Evolutionary conservation across 768 basidiomycete genomes (phyloP), one percentile per base, ranked within the genome.

Genomic region (Russula ochroleuca): DNA sequence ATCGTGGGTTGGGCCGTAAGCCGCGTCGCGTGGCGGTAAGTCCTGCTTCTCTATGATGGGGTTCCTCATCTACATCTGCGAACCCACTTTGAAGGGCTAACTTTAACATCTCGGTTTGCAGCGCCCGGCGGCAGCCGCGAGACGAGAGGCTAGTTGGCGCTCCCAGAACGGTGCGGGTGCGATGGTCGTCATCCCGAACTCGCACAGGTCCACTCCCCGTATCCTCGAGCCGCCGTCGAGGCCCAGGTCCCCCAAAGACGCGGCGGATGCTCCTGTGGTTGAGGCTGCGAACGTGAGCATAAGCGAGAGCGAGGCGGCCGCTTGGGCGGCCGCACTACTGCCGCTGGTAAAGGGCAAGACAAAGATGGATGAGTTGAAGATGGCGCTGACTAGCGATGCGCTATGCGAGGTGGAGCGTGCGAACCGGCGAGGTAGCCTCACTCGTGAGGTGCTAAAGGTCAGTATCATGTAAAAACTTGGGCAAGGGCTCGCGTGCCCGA

Each of bases 1-100:
- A 52, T 3, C 66, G 66, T 35, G 66, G 66, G n/a, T 10, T 55
- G 28, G 59, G 63, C n/a, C 62, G 61, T 25, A 65, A 65, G n/a
- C 66, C 66, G 28, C 59, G 59, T 47, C 59, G 59, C 13, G 23
- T 61, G 19, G 53, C 63, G 23, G 63, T 64, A 47, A 60, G 63
- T 61, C 1, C 5, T 31, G 2, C 7, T 21, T 23, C 49, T 11
- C 21, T 19, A 1, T 28, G 3, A 8, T 25, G 15, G 9, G 17
- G 8, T 17, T 28, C 25, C 31, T 14, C 23, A 8, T 33, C 17
- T 14, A 17, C 49, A 10, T 52, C 31, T 3, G 21, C 15, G 21
- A 11, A 23, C 13, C 21, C n/a, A 21, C 28, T 35, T 19, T 5
- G 28, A 33, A 11, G 38, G 28, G 13, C 55, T 57, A 13, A 56